Evolutionary conservation across 2,329 filamentous ascomycete species (phyloP), one percentile per base, ranked within the genome.

Genomic region (Cercospora beticola): DNA sequence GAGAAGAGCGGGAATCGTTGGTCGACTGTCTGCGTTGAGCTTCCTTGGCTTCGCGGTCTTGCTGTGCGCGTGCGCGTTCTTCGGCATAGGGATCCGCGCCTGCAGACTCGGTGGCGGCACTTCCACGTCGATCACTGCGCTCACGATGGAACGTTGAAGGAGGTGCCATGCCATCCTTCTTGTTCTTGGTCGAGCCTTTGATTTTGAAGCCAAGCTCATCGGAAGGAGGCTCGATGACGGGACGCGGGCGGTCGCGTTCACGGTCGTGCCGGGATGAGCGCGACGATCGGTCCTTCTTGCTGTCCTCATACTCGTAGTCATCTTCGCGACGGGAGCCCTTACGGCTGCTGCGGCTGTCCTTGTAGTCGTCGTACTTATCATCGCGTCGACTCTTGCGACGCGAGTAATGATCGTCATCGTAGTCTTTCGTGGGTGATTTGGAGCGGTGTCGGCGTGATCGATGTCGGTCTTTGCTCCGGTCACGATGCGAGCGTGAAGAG

Each of bases 41-140:
- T 59, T 92, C 90, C 74, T 89, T 90, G 12, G 90, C 82, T 62
- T 91, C 82, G 28, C 90, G 84, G 56, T 75, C 73, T 58, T 74
- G 68, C 66, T 78, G 74, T 46, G 73, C 73, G 21, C 72, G 72
- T 63, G 75, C 77, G 36, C 78, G 75, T 70, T 79, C 77, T 36
- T 71, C 75, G 5, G 76, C 77, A 54, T 80, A 79, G 0, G 76
- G 77, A 58, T 79, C 78, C 5, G 71, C 60, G 8, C 74, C 60
- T 4, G 71, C 58, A 9, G 72, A 16, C 4, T 69, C 62, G 23
- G 68, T 58, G 16, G 58, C 65, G 23, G 62, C 40, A 16, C 21
- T 62, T 49, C 63, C 28, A 23, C 56, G 64, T 14, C 62, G 68
- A 31, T 43, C 49, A 28, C 69, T 66, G 26, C 71, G 70, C 28